Percentiles rank a stretch among this genome's conserved stretches.
Evolutionary conservation across 176 grass and related monocot species (phyloP).

Genomic region (Musa troglodytarum): DNA sequence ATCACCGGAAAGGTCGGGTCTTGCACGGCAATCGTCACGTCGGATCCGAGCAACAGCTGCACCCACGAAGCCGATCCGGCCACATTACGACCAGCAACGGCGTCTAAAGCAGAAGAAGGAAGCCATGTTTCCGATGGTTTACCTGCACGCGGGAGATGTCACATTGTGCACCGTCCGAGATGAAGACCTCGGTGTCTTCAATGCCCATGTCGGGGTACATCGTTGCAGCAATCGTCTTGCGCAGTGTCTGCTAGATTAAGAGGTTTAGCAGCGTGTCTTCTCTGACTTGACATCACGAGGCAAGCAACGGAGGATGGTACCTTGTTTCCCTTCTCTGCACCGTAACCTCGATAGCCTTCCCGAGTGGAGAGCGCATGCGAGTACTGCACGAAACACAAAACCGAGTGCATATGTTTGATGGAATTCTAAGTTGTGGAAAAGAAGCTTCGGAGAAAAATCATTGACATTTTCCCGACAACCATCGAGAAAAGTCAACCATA

Average conservation of each 20-base stretch:
- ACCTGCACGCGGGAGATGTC: conserved; percentile 86
- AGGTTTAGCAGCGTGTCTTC: background rate
- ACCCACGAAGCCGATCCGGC: too few species aligned
- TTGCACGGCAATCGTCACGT: conserved; percentile 75
- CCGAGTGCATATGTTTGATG: too few species aligned
- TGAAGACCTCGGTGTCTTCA: conserved; percentile 52
- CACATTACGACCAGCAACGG: too few species aligned
- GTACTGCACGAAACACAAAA: conserved; percentile 37
- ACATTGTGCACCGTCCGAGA: conserved; percentile 84
- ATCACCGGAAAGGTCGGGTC: conserved; percentile 98
- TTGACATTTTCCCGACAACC: too few species aligned
- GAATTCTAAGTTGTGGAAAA: too few species aligned
- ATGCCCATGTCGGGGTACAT: conserved; percentile 70
- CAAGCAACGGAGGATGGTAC: conserved; percentile 20
- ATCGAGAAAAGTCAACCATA: too few species aligned
- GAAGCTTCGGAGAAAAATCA: too few species aligned
- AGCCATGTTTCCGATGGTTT: background rate
- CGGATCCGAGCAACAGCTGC: conserved; percentile 68
- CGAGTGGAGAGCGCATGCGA: conserved; percentile 63
- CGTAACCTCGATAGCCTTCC: conserved; percentile 87
- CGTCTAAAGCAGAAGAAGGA: too few species aligned
- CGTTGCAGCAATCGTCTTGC: conserved; percentile 52
- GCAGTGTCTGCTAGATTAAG: conserved; percentile 35
- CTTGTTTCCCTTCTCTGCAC: conserved; percentile 70
- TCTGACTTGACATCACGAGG: background rate